These are phyloP conservation scores for Trifolium dubium DNA, from an alignment of 306 rosid species.

Conservation along the genomic window DNA sequence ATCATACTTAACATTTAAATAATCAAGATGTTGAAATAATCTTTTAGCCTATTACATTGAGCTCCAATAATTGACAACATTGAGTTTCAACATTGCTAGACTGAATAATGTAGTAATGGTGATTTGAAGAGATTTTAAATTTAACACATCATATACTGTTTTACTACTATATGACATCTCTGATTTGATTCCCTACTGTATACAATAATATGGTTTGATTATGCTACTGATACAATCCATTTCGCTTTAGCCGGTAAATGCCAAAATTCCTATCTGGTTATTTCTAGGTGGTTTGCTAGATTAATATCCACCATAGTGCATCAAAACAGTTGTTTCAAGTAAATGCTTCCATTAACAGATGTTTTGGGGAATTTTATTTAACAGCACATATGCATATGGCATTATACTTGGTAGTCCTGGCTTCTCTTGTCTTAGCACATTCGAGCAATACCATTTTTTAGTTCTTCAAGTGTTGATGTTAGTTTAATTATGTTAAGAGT, in stretches of 20 bases:
- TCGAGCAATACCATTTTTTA: conserved; percentile 25
- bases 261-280: not conserved
- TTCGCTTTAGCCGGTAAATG: conserved; percentile 2
- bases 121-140: not conserved
- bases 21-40: conserved; percentile 14
- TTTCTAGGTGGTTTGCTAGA: conserved; percentile 4
- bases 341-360: conserved; percentile 28
- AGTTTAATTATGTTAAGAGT: not conserved
- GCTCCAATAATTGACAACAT: not conserved
- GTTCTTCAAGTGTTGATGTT: conserved; percentile 29
- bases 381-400: conserved; percentile 13
- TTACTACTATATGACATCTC: conserved; percentile 4
- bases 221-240: conserved; percentile 2
- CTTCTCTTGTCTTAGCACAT: conserved; percentile 21
- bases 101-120: not conserved
- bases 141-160: not conserved
- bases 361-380: conserved; percentile 18
- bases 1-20: conserved; percentile 6
- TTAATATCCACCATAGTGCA: not conserved
- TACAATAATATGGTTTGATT: conserved; percentile 16
- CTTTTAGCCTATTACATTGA: conserved; percentile 21
- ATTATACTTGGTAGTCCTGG: not conserved
- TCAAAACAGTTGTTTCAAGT: conserved; percentile 1
- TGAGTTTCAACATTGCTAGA: conserved; percentile 10
- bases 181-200: not conserved